Percentiles rank a stretch among this genome's conserved stretches.
Conservation (phyloP, 768 basidiomycete genomes). For the Agrocybe chaxingu region DNA sequence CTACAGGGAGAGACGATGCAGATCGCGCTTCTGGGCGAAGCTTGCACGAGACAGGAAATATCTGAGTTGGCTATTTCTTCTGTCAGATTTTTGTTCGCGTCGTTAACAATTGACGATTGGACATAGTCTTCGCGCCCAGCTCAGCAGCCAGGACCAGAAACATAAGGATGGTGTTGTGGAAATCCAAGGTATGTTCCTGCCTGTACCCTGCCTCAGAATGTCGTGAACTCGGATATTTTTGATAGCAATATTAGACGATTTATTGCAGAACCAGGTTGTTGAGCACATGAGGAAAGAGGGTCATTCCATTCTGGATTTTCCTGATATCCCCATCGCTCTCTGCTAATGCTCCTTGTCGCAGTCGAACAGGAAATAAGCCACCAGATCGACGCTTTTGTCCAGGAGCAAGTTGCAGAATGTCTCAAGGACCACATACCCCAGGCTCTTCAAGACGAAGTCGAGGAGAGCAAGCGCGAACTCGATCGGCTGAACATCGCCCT, state of each 20-base stretch:
- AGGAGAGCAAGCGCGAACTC: slow-evolving; percentile 39
- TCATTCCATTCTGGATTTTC: slow-evolving; percentile 16
- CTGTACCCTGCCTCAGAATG: slow-evolving; percentile 7
- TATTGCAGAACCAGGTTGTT: slow-evolving; percentile 40
- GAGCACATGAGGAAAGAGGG: slow-evolving; percentile 44
- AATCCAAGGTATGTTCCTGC: slow-evolving; percentile 36
- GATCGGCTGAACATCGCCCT: slow-evolving; percentile 43
- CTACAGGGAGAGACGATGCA: slow-evolving; percentile 43
- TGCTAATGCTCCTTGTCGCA: slow-evolving; percentile 16
- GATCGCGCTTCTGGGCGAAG: slow-evolving; percentile 35
- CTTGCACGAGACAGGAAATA: slow-evolving; percentile 36
- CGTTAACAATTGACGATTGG: not conserved
- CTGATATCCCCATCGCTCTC: not conserved
- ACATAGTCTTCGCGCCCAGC: slow-evolving; percentile 39
- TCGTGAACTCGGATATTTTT: not conserved
- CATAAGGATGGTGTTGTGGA: slow-evolving; percentile 44
- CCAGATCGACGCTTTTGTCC: slow-evolving; percentile 48
- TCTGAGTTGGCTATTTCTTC: slow-evolving; percentile 32
- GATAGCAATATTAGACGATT: slow-evolving; percentile 44
- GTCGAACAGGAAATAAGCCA: slow-evolving; percentile 46
- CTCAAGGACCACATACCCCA: slow-evolving; percentile 45
- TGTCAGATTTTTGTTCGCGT: not conserved
- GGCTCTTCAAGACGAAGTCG: slow-evolving; percentile 46
- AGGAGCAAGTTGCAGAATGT: slow-evolving; percentile 45
- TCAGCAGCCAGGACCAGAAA: slow-evolving; percentile 39